Evolutionary conservation across 1,139 yeast genomes (phyloP), one percentile per base, ranked within the genome.

Genomic region (Geotrichum europaeum): DNA sequence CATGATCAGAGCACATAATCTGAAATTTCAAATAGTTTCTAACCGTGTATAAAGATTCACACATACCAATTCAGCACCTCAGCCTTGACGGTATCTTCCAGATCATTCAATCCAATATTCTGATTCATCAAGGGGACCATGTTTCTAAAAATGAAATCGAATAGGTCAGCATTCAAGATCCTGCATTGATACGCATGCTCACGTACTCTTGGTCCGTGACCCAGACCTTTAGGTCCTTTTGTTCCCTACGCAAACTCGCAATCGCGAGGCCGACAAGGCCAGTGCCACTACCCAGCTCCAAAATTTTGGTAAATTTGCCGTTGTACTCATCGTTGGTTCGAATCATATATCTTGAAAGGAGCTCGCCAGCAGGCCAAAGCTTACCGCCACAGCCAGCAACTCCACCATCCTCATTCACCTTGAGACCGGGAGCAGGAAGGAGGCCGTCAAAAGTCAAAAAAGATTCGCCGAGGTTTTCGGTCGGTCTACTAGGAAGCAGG

Each of bases 351-450:
- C 79, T 73, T 7, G 84, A 76, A 18, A 82, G 69, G 43, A 81
- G 70, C 61, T 81, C 83, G 6, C 85, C 86, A 7, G 85, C 84
- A 1, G 83, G 77, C 86, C 86, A 82, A 5, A 82, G 73, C 62
- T 81, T 80, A 4, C 85, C 85, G n/a, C 85, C 85, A 67, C 85
- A 82, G 1, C 85, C 85, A 10, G 78, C 69, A 1, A 78, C 81
- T 4, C 85, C 85, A 50, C 84, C 85, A 66, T 82, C 85, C 63
- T 80, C 83, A 61, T 73, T 74, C 36, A 82, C 78, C 62, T 73
- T 70, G 32, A 82, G 70, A 2, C 74, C 74, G 0, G 79, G 77
- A 4, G 69, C 70, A 0, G 65, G 57, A 20, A 80, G 66, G 45
- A 77, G 69, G 0, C 81, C 81, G 53, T 76, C 78, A 65, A 79